Base-by-base conservation (phyloP, 352 stramenopile genomes). In the Saprolegnia parasitica region DNA sequence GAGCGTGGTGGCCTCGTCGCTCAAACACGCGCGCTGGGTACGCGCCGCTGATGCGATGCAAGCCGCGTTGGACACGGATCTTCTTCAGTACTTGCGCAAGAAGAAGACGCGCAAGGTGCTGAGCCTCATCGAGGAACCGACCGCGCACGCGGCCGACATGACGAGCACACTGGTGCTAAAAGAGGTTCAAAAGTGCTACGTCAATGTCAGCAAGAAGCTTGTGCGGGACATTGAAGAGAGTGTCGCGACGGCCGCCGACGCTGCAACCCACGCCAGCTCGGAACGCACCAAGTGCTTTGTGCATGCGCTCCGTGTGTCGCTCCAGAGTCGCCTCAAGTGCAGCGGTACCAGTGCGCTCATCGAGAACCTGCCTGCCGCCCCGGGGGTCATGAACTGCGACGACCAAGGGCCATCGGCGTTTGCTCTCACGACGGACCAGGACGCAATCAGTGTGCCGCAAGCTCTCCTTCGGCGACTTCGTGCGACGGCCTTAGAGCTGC, bases 271-370 rank as follows among this genome's bases (percentile, higher is more conserved):
- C 11, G 35, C 24, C 11, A 40, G 3, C 24, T 21, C 24, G 16
- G 13, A 24, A 8, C 24, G n/a, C 24, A 60, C 11, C 35, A n/a
- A 60, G 35, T 42, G 35, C 35, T 60, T 60, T 40, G 13, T 60
- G 9, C 24, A 20, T 20, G 35, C 13, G 35, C 35, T 60, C 3
- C 24, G 35, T 16, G 1, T 35, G 11, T 15, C 11, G 52, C 52
- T 60, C 13, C 52, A 60, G 20, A 60, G 13, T 15, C 24, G 52
- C 13, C 52, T 60, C 13, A 60, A 60, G 20, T 20, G 35, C 11
- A 60, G 52, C n/a, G 52, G 52, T 11, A 60, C 52, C 11, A 60
- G 52, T 9, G 52, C 52, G 13, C 24, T 60, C 24, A n/a, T 60
- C 16, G 24, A 42, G 24, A 40, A 9, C 9, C 24, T 60, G 13